Base-by-base conservation (phyloP, 2,329 filamentous ascomycete species). In the Cladophialophora exuberans region DNA sequence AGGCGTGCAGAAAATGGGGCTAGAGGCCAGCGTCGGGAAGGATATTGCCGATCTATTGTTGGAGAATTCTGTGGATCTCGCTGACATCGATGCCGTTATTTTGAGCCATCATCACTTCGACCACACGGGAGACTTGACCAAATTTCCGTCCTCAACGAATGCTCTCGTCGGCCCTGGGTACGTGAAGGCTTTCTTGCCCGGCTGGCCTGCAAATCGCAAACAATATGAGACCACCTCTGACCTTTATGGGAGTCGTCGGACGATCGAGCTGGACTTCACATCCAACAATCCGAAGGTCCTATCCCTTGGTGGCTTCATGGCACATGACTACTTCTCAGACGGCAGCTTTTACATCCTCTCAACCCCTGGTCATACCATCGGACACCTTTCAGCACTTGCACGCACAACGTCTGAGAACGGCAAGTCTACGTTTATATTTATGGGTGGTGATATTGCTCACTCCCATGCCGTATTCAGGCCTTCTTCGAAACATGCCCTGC, bases 141-240 rank as follows among this genome's bases (percentile, higher is more conserved):
- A 65, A 0, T 83, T 83, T 39, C 77, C 79, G 0, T 1, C 61
- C 0, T 66, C 62, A 0, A 79, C 78, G 0, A 71, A 76, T 6
- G 61, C 84, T 0, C 60, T 83, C 25, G 79, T 83, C 4, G 81
- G 81, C 0, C 76, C 80, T 0, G 80, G 80, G 0, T 78, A 82
- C 64, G 77, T 74, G 45, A 55, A 72, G 2, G 66, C 65, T 0
- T 73, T 77, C 61, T 62, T 76, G 2, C 80, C 80, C 0, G 79
- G 77, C 1, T 79, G 72, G 42, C 81, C 80, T 0, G 53, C 62
- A 2, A 69, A 73, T 25, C 65, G 68, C 2, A 60, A 73, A 0
- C 69, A 68, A 0, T 69, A 68, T 0, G 47, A 3, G 70, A 74
- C 33, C 0, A 70, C 73, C 30, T 0, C 69, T 68, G 0, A 61